Evolutionary conservation across 257 asterid species (phyloP), one percentile per base, ranked within the genome.

Genomic region (Anisodus tanguticus): DNA sequence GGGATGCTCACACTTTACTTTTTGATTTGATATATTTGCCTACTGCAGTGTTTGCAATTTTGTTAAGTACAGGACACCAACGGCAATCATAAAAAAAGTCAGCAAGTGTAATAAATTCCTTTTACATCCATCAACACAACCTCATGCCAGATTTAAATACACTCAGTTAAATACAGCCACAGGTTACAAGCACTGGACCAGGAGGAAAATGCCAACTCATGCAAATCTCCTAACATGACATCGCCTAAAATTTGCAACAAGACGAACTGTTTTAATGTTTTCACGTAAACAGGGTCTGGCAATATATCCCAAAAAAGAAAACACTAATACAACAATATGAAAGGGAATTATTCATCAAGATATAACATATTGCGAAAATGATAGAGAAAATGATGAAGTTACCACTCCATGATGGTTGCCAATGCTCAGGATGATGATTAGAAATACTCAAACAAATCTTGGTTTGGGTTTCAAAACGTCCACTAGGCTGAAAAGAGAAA

Each of bases 391-490:
- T 13, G 22, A 31, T 26, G 9, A 77, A 77, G 26, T 89, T 88
- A 95, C 99, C 99, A 74, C 99, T 93, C 98, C 99, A 95, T 62
- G 97, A 95, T 82, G 99, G 99, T 82, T 93, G 99, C 99, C 99
- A 95, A 88, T 95, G 98, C 90, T 95, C 99, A 68, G 99, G 99
- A 69, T 95, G 99, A 89, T 95, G 98, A 89, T 93, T 95, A 54
- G 99, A 95, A 84, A 95, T 95, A 89, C 99, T 95, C 93, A 95
- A 91, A 92, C 99, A 95, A 81, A 95, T 95, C 93, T 95, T 95
- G 80, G 98, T 94, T 89, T 95, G 98, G 80, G 97, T 94, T 86
- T 95, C 98, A 86, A 95, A 95, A 62, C 99, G 97, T 47, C 99
- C 99, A 81, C 92, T 95, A 1, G 99, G 98, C 99, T 95, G 93